A percentile compares a stretch with the other conserved stretches of the same genome.
Evolutionary conservation across 495 filamentous ascomycete genomes (phyloP).

Genomic region (Aspergillus asperescens): DNA sequence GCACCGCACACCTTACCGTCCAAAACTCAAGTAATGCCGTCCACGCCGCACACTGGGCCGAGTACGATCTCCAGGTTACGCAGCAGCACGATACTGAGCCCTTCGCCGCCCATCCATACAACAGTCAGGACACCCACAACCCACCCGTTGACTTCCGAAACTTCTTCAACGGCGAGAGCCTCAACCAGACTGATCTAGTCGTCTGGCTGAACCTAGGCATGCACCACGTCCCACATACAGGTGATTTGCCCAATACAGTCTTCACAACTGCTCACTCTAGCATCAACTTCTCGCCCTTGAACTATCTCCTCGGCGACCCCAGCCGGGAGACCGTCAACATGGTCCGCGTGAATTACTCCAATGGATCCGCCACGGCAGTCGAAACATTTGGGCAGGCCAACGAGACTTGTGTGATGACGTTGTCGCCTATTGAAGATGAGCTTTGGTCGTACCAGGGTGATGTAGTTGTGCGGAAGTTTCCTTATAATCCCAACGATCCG

Average conservation of each 20-base stretch:
- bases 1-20: conserved; percentile 44
- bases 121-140: conserved; percentile 41
- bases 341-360: conserved; percentile 38
- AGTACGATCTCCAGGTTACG: conserved; percentile 46
- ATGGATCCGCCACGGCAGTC: conserved; percentile 30
- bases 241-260: conserved; percentile 51
- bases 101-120: conserved; percentile 38
- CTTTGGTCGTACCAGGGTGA: conserved; percentile 38
- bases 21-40: conserved; percentile 43
- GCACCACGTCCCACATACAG: conserved; percentile 54
- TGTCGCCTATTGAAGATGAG: conserved; percentile 18
- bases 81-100: conserved; percentile 53
- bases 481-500: conserved; percentile 30
- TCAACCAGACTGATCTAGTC: conserved; percentile 50
- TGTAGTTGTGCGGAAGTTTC: conserved; percentile 42
- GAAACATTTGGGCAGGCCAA: conserved; percentile 34
- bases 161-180: conserved; percentile 50
- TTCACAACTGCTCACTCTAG: conserved; percentile 43
- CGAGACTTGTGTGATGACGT: conserved; percentile 18
- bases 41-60: conserved; percentile 45
- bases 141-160: conserved; percentile 51
- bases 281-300: conserved; percentile 44
- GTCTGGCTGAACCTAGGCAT: conserved; percentile 42
- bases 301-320: conserved; percentile 34
- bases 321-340: conserved; percentile 31